A percentile compares a stretch with the other conserved stretches of the same genome.
phyloP scores from a whole-genome alignment of 2,329 filamentous ascomycete species.

The Paramyrothecium roridum region DNA sequence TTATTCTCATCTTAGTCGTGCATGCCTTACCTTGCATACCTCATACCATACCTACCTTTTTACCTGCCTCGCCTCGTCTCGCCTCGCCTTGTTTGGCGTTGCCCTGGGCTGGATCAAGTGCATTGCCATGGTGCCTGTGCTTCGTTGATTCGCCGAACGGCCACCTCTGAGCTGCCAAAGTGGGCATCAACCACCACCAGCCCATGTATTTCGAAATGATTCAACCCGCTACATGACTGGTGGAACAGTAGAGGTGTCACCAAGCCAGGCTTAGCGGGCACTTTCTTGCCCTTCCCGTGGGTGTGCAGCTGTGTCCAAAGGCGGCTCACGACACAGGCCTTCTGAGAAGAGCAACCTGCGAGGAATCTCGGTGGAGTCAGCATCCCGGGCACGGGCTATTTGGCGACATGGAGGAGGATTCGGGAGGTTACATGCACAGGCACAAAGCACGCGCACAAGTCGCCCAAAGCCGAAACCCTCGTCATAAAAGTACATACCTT shows the following conservation, averaged over 20 bases:
- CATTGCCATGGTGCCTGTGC: constrained; percentile 3
- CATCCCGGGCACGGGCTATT: too few relatives aligned
- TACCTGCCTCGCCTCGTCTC: not conserved
- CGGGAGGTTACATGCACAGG: not conserved
- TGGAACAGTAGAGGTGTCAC: not conserved
- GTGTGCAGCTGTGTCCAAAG: not conserved
- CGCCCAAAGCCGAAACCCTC: too few relatives aligned
- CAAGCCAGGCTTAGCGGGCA: not conserved
- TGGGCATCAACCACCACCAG: not conserved
- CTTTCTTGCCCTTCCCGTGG: not conserved
- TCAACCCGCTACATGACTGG: not conserved
- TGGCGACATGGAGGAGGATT: not conserved
- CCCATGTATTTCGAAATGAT: not conserved
- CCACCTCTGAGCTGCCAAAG: not conserved
- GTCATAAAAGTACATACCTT: too few relatives aligned
- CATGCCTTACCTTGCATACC: not conserved
- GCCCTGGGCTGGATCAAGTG: not conserved
- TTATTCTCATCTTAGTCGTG: not conserved
- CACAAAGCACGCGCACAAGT: too few relatives aligned
- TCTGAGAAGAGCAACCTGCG: not conserved
- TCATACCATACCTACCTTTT: not conserved
- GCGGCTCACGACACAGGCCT: not conserved
- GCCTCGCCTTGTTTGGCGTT: not conserved
- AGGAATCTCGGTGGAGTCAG: not conserved
- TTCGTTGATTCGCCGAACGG: not conserved